These are phyloP conservation scores for Pseudohalonectria lignicola DNA, from an alignment of 2,329 filamentous ascomycete species.

Conservation along the genomic window DNA sequence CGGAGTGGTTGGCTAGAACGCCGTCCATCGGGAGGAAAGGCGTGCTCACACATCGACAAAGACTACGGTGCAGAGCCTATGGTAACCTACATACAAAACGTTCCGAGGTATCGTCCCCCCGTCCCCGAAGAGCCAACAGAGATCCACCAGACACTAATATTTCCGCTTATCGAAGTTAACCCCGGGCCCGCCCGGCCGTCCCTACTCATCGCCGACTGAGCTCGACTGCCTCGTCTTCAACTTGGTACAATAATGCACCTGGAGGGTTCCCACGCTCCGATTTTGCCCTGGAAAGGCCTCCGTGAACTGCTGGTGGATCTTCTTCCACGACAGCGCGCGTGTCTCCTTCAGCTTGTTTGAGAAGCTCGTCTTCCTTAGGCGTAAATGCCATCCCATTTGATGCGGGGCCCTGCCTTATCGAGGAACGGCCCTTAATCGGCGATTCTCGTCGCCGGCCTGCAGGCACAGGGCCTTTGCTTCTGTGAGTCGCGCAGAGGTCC, in stretches of 20 bases:
- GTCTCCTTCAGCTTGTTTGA: background rate
- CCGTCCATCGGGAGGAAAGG: background rate
- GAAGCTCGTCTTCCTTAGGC: background rate
- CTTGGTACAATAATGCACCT: background rate
- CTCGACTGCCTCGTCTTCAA: background rate
- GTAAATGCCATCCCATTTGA: background rate
- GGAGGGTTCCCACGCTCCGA: background rate
- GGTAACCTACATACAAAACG: background rate
- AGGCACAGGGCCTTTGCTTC: no score
- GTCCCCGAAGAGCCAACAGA: background rate
- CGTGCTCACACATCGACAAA: background rate
- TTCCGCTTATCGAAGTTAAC: background rate
- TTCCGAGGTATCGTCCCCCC: background rate
- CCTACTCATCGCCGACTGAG: background rate
- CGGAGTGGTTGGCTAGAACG: background rate
- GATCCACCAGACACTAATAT: background rate
- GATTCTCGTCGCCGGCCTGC: background rate
- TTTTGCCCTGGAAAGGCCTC: background rate
- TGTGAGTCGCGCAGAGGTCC: no score
- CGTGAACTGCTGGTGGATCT: background rate
- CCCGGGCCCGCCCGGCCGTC: background rate
- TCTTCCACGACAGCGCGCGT: background rate
- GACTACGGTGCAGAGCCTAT: background rate
- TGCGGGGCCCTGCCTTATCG: background rate
- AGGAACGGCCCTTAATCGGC: background rate